Base-by-base conservation (phyloP, 2,329 filamentous ascomycete genomes). In the Colletotrichum cordylinicola region DNA sequence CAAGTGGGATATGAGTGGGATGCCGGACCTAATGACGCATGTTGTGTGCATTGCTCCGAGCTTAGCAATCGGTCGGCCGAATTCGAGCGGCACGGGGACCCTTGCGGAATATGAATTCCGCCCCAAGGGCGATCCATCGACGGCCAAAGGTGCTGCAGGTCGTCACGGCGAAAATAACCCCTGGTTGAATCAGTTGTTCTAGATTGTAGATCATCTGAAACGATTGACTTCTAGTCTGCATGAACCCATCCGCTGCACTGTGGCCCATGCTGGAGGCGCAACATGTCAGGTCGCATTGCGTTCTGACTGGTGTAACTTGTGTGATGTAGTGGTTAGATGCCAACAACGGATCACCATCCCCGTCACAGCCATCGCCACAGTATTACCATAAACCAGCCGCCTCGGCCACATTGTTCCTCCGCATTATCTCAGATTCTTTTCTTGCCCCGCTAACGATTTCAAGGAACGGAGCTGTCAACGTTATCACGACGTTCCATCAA, bases 51-150 rank as follows among this genome's bases (percentile, higher is more conserved):
- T 74, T 65, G 35, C 15, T n/a, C 35, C 37, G 29, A 31, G 72
- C 67, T 74, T 66, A 61, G 29, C 43, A 74, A 71, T 71, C 60
- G 60, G n/a, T 29, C 35, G 21, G 16, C 15, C n/a, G 27, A 66
- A 31, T 52, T 64, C 18, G 29, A 35, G 33, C 62, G 52, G 37
- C 18, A 29, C 35, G n/a, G 29, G 13, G 29, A 29, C 10, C 31
- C 9, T 24, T 29, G 18, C 58, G 58, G 58, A 35, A 61, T 33
- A 31, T 33, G 0, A 31, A 61, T 61, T 61, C 58, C 58, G 29
- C 58, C 58, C 43, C 43, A 52, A 61, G 58, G 58, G 18, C 18
- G 18, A 61, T 61, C 58, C 58, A 61, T 61, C 58, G 27, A 48
- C 18, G 18, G 18, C 18, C 39, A 48, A 13, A 52, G 43, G n/a